phyloP scores from a whole-genome alignment of 805 yeast genomes.

The Pichia gijzeniarum region DNA sequence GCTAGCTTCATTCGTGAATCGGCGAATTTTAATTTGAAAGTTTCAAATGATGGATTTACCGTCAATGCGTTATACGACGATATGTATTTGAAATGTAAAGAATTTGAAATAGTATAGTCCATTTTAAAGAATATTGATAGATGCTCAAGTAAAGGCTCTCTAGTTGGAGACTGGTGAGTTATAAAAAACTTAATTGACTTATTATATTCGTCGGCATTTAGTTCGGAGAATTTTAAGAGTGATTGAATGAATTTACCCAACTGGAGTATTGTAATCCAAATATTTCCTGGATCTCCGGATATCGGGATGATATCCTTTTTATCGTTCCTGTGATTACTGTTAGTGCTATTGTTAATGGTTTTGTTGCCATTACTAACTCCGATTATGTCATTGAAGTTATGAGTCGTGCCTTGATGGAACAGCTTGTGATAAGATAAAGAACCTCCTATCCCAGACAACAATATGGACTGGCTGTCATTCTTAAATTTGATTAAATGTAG shows the following conservation, averaged over 20 bases:
- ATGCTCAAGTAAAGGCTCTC: constrained; percentile 65
- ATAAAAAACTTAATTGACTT: constrained; percentile 53
- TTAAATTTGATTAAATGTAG: constrained; percentile 37
- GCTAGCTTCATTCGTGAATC: constrained; percentile 56
- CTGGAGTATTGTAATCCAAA: constrained; percentile 70
- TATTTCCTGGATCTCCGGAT: constrained; percentile 56
- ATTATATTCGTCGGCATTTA: constrained; percentile 23
- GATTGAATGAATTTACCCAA: constrained; percentile 58
- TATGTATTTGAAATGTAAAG: constrained; percentile 64
- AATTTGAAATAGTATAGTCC: constrained; percentile 68
- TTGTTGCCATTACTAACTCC: constrained; percentile 17
- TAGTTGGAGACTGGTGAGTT: constrained; percentile 63
- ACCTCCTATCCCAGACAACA: constrained; percentile 70
- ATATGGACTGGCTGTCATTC: constrained; percentile 37
- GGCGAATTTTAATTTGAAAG: constrained; percentile 55
- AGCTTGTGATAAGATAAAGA: constrained; percentile 57
- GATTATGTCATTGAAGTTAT: constrained; percentile 27
- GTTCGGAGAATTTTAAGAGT: constrained; percentile 33
- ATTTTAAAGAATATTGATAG: constrained; percentile 59
- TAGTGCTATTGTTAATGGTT: not conserved
- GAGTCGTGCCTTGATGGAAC: constrained; percentile 56
- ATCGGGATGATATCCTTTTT: constrained; percentile 40
- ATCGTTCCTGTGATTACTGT: not conserved
- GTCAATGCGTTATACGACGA: constrained; percentile 65
- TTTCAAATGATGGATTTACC: constrained; percentile 55